Evolutionary conservation across 139 green algal genomes (phyloP).

Genomic region (Chlorella sp.): DNA sequence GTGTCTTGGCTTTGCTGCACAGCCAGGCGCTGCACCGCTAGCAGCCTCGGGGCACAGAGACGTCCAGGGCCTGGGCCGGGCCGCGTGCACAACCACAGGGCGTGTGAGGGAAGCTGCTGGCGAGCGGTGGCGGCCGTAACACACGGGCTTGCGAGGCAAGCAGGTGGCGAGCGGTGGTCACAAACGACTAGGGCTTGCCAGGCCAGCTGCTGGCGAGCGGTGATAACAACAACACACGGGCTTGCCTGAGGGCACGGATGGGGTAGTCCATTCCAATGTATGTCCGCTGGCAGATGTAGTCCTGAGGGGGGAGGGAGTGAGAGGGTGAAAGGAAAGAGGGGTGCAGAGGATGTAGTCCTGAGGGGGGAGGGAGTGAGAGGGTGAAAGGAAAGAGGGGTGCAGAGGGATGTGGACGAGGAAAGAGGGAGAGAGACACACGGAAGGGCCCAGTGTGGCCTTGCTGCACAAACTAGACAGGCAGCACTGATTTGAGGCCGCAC

Average conservation of each 20-base stretch:
- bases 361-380: not conserved
- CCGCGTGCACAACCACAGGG: no score
- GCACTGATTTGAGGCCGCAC: no score
- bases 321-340: not conserved
- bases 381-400: not conserved
- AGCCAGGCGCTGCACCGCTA: not conserved
- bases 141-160: not conserved
- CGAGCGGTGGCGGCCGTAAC: not conserved
- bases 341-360: not conserved
- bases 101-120: not conserved
- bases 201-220: not conserved
- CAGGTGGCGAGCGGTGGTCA: not conserved
- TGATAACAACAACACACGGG: not conserved
- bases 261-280: constrained; percentile 46
- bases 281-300: constrained; percentile 31
- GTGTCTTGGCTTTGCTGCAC: not conserved
- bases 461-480: no score
- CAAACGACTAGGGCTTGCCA: no score
- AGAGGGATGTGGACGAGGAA: not conserved
- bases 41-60: not conserved
- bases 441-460: no score
- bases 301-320: not conserved
- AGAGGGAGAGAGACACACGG: no score
- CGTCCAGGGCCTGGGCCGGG: no score
- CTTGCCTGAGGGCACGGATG: constrained; percentile 17